These are phyloP conservation scores for Tricholomella constricta DNA, from an alignment of 768 basidiomycete genomes.

Conservation along the genomic window DNA sequence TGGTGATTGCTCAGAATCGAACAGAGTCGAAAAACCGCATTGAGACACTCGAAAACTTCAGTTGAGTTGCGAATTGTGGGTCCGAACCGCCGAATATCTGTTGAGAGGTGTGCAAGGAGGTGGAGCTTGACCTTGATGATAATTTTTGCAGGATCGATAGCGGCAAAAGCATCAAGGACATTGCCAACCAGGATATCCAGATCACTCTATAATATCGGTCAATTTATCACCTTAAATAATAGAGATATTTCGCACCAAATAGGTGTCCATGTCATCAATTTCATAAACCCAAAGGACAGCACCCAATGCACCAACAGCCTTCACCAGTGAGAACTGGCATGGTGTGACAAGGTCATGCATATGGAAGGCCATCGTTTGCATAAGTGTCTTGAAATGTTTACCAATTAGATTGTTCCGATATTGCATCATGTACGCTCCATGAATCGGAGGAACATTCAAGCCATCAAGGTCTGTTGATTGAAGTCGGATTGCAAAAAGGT, in stretches of 20 bases:
- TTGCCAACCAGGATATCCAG: constrained; percentile 26
- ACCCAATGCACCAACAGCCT: constrained; percentile 30
- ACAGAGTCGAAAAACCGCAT: constrained; percentile 37
- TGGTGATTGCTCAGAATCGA: constrained; percentile 38
- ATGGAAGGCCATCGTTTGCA: constrained; percentile 33
- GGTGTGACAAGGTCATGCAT: constrained; percentile 20
- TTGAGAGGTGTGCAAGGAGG: constrained; percentile 25
- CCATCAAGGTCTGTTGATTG: constrained; percentile 26
- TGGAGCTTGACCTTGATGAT: constrained; percentile 33
- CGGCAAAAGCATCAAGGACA: constrained; percentile 29
- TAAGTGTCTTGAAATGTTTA: constrained; percentile 36
- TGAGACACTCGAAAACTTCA: constrained; percentile 38
- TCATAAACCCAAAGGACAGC: constrained; percentile 32
- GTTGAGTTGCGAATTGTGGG: constrained; percentile 28
- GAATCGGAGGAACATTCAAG: constrained; percentile 25
- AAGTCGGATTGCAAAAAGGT: constrained; percentile 27
- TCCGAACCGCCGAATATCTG: constrained; percentile 30
- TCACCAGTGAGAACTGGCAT: constrained; percentile 28
- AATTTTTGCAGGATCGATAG: constrained; percentile 28
- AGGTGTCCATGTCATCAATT: constrained; percentile 27
- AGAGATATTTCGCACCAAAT: constrained; percentile 23
- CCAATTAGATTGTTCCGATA: constrained; percentile 37
- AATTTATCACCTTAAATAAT: neutral
- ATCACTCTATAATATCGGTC: constrained; percentile 17
- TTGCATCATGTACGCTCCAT: constrained; percentile 32